A percentile compares a stretch with the other conserved stretches of the same genome.
phyloP scores from a whole-genome alignment of 1,139 yeast genomes.

The Diutina scorzettiae region DNA sequence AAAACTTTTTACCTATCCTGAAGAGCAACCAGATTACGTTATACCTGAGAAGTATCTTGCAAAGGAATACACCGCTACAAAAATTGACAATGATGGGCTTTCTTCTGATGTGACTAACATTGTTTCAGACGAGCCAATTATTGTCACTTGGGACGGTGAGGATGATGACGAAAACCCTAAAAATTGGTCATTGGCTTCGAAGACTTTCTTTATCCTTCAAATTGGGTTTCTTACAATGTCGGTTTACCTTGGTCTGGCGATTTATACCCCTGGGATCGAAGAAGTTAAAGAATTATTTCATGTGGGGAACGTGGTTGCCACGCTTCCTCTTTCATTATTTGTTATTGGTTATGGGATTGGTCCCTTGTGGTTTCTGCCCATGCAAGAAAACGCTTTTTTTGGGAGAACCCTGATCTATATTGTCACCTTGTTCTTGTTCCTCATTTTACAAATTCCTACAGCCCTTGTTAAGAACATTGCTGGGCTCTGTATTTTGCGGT shows the following conservation, averaged over 20 bases:
- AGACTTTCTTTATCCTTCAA: slow-evolving; percentile 25
- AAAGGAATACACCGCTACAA: not conserved
- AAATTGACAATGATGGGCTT: not conserved
- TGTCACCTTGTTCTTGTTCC: slow-evolving; percentile 18
- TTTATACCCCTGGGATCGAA: slow-evolving; percentile 43
- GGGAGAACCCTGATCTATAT: slow-evolving; percentile 39
- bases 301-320: slow-evolving; percentile 29
- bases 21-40: slow-evolving; percentile 21
- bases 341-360: slow-evolving; percentile 49
- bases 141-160: slow-evolving; percentile 33
- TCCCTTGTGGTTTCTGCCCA: slow-evolving; percentile 42
- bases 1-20: slow-evolving; percentile 18
- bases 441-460: slow-evolving; percentile 23
- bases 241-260: slow-evolving; percentile 52
- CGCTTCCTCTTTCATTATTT: slow-evolving; percentile 27
- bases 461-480: slow-evolving; percentile 22
- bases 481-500: slow-evolving; percentile 20
- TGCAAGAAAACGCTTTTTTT: slow-evolving; percentile 38
- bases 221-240: slow-evolving; percentile 36
- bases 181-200: slow-evolving; percentile 38
- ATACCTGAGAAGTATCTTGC: slow-evolving; percentile 21
- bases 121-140: too few relatives aligned
- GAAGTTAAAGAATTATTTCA: slow-evolving; percentile 26
- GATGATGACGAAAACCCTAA: slow-evolving; percentile 48
- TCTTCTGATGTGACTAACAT: not conserved